phyloP scores from a whole-genome alignment of 2,329 filamentous ascomycete genomes.

The Cucurbitaria berberidis region DNA sequence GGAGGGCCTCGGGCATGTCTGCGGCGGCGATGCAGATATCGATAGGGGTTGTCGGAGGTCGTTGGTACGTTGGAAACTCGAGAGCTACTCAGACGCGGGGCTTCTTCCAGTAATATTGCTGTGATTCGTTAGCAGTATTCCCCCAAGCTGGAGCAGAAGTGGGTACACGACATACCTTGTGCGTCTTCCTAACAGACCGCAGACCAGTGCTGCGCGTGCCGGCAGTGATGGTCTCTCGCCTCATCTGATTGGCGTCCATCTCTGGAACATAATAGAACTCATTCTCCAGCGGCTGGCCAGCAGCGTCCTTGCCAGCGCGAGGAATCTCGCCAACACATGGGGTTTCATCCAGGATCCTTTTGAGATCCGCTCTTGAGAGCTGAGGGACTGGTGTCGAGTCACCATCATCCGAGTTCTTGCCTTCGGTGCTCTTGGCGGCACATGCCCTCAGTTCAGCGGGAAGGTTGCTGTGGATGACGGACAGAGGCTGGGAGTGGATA shows the following conservation, averaged over 20 bases:
- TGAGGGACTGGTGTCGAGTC: conserved; percentile 31
- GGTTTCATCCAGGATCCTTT: conserved; percentile 73
- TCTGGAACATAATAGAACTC: conserved; percentile 98
- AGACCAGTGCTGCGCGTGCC: conserved; percentile 88
- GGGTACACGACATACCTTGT: conserved; percentile 74
- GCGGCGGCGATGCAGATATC: neutral
- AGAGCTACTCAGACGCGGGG: conserved; percentile 50
- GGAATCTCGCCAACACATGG: conserved; percentile 85
- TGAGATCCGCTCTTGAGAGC: conserved; percentile 60
- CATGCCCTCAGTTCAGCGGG: conserved; percentile 63
- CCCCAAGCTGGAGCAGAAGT: neutral
- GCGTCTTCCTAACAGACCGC: conserved; percentile 88
- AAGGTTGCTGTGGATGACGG: conserved; percentile 85
- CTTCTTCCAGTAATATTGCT: conserved; percentile 77
- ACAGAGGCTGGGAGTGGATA: conserved; percentile 87
- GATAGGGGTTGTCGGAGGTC: neutral
- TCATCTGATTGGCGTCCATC: conserved; percentile 77
- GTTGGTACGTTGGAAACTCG: neutral
- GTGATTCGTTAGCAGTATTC: conserved; percentile 14
- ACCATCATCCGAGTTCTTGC: conserved; percentile 26
- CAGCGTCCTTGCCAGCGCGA: conserved; percentile 92
- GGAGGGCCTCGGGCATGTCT: neutral
- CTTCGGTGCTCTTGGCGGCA: conserved; percentile 25
- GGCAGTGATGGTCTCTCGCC: conserved; percentile 81
- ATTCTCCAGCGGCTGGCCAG: conserved; percentile 89